Base-by-base conservation (phyloP, 2,329 filamentous ascomycete species). In the Scopulariopsis brevicaulis region DNA sequence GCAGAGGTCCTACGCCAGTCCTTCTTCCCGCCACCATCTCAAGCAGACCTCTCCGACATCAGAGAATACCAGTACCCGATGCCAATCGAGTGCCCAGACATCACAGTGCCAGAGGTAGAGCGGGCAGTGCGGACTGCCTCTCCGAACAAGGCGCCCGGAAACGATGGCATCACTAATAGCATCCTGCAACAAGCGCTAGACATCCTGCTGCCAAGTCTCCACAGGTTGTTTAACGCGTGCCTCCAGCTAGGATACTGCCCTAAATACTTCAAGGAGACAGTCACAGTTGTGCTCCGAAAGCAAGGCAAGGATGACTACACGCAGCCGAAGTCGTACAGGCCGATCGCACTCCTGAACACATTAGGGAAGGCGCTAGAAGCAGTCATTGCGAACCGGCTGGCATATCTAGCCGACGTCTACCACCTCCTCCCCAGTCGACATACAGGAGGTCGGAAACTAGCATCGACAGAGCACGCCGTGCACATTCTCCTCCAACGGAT, bases 131-230 rank as follows among this genome's bases (percentile, higher is more conserved):
- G 40, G 11, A 7, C 7, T 15, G 40, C 40, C 40, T 43, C 40
- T 15, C 40, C 40, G 10, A 43, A 43, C 18, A 43, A 53, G 58
- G 62, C 61, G 10, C 60, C 60, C 51, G 59, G 63, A 18, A 37
- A 54, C 24, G 58, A 65, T 48, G 53, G 61, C 28, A 62, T 65
- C 54, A 63, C 60, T n/a, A 64, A 65, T 43, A 52, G 53, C 18
- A 58, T 60, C 40, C 59, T 64, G 12, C 57, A 64, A 43, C 14
- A 64, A 55, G 59, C 50, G 48, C 43, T 62, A 6, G 56, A 63
- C 34, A 62, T 61, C 40, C 55, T 63, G 10, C 58, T 59, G 5
- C 59, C 59, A 50, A 58, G 40, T 52, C 61, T 62, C 50, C 28
- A 54, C 43, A 51, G 32, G 25, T 48, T 62, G n/a, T 65, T 64